Base-by-base conservation (phyloP, 495 filamentous ascomycete genomes). In the Penicillium goetzii region DNA sequence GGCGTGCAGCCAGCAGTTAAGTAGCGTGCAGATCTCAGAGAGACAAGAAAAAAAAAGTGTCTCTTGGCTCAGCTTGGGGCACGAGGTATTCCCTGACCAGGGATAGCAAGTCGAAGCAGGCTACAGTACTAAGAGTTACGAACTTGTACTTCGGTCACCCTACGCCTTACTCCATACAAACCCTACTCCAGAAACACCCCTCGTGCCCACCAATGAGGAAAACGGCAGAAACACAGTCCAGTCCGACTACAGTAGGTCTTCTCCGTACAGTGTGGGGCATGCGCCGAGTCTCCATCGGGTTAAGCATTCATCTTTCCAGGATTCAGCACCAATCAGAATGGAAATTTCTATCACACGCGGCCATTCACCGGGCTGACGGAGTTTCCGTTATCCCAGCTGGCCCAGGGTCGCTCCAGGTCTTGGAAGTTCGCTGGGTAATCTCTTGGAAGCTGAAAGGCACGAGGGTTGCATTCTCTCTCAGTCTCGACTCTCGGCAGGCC, bases 31-130 rank as follows among this genome's bases (percentile, higher is more conserved):
- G 41, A 53, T 14, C 15, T 17, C 21, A 36, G 28, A n/a, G n/a
- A n/a, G n/a, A 36, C n/a, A 30, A 38, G 14, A 41, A 58, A 54
- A 21, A 30, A 19, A 54, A 53, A 32, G 9, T 32, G 51, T 36
- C 51, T 28, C 21, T n/a, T 17, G 28, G 34, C 12, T 15, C 40
- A 50, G 38, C 55, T 19, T 8, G 25, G 52, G 23, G 41, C 52
- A 38, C 26, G 60, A 34, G 23, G 17, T 19, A 21, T 47, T 53
- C 12, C 49, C 59, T 60, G 60, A 32, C 57, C 56, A 0, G 41
- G 56, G 21, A 55, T 38, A 41, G 62, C 50, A 63, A 53, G 60
- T 63, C 40, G 40, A 60, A 57, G 55, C 55, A 57, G 36, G 15
- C 43, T 25, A 47, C 43, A 1, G 30, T 3, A 41, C 38, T n/a